phyloP scores from a whole-genome alignment of 2,329 filamentous ascomycete species.

The Teratosphaeria gauchensis region DNA sequence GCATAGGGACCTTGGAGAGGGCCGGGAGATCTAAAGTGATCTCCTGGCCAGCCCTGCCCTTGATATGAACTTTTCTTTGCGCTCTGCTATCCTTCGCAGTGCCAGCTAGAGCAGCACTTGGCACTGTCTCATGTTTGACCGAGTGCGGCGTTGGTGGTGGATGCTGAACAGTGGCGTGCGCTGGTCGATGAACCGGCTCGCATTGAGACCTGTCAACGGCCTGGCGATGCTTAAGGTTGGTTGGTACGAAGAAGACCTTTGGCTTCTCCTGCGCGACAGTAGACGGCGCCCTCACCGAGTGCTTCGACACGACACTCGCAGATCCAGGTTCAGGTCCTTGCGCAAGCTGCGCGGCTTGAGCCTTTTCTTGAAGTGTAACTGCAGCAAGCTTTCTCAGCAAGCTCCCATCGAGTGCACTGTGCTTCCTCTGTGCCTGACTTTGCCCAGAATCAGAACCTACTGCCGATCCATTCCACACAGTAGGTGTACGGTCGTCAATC shows the following conservation, averaged over 20 bases:
- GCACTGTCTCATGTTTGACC: background rate
- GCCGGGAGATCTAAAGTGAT: slow-evolving; percentile 8
- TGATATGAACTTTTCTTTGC: slow-evolving; percentile 7
- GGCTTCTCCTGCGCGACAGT: background rate
- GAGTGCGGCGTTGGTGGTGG: background rate
- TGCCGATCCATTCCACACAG: slow-evolving; percentile 8
- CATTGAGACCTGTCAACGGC: background rate
- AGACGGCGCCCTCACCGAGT: background rate
- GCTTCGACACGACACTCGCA: background rate
- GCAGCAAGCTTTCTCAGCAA: slow-evolving; percentile 5
- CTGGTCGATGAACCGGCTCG: background rate
- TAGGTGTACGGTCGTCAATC: slow-evolving; percentile 19
- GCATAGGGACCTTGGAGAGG: background rate
- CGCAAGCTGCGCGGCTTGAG: background rate
- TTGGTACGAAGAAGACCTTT: slow-evolving; percentile 2
- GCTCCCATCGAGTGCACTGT: background rate
- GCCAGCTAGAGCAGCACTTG: background rate
- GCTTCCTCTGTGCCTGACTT: background rate
- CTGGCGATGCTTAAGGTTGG: background rate
- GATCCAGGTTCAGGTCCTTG: background rate
- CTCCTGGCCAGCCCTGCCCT: slow-evolving; percentile 14
- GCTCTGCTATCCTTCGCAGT: background rate
- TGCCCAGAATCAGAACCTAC: background rate
- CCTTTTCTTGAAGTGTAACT: background rate
- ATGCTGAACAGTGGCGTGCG: background rate